Base-by-base conservation (phyloP, 2,329 filamentous ascomycete species). In the Esteya vermicola region DNA sequence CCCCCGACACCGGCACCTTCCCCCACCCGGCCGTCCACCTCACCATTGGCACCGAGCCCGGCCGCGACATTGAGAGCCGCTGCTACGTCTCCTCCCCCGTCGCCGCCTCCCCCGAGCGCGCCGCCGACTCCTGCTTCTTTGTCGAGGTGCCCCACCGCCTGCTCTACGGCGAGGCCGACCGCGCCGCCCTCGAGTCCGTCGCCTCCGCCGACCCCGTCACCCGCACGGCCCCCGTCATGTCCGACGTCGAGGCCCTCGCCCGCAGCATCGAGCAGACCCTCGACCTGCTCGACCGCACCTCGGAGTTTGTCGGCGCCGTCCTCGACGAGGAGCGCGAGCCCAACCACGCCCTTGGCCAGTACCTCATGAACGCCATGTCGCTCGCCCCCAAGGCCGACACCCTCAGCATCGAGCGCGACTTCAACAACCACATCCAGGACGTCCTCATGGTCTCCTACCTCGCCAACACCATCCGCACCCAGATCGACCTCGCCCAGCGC, bases 381-480 rank as follows among this genome's bases (percentile, higher is more conserved):
- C 69, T 98, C 47, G 85, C 89, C 41, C 91, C 91, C 55, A 98
- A 96, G 73, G 91, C 96, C 45, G 85, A 94, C 54, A 69, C 81
- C 28, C 73, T 78, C 46, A 82, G 93, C 59, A 88, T 98, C 57
- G 91, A 98, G 72, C 75, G 81, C 58, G 88, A 96, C 69, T 98
- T 98, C 76, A 98, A 98, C 77, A 94, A 93, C 70, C 91, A 98
- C 68, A 86, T 98, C 62, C 91, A 98, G 68, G 91, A 98, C 61
- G 88, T 98, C 45, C 78, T 98, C 50, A 88, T 96, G 61, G 88
- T 98, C 53, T 93, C 86, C 51, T 98, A 98, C 69, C 75, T 98
- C 49, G 86, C 91, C 60, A 98, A 96, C 72, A 95, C 86, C 50
- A 94, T 96, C 65, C 85, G 89, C 62, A 96, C 89, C 51, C 91